A percentile compares a stretch with the other conserved stretches of the same genome.
Evolutionary conservation across 2,329 filamentous ascomycete genomes (phyloP).

Genomic region (Hymenoscyphus repandus): DNA sequence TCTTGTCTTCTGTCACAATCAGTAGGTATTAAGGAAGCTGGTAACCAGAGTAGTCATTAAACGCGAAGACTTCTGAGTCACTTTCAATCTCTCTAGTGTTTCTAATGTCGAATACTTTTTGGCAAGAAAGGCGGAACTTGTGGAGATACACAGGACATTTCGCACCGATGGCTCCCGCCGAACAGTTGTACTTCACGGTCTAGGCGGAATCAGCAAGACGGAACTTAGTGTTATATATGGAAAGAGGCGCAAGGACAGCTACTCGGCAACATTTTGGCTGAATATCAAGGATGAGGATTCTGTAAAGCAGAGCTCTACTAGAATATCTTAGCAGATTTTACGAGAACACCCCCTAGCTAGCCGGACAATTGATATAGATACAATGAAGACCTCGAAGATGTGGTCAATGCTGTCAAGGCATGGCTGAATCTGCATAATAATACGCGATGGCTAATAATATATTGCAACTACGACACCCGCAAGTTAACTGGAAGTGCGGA

Average conservation of each 20-base stretch:
- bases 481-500: slow-evolving; percentile 5
- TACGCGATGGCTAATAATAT: slow-evolving; percentile 31
- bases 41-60: slow-evolving; percentile 20
- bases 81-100: slow-evolving; percentile 28
- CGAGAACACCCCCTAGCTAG: slow-evolving; percentile 1
- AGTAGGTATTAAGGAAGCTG: neutral
- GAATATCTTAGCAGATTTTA: slow-evolving; percentile 2
- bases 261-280: slow-evolving; percentile 15
- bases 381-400: slow-evolving; percentile 2
- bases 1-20: too few relatives aligned
- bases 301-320: slow-evolving; percentile 26
- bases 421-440: slow-evolving; percentile 23
- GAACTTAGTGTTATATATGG: slow-evolving; percentile 30
- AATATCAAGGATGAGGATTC: slow-evolving; percentile 13
- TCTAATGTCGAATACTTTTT: slow-evolving; percentile 29
- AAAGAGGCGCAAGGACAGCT: slow-evolving; percentile 8
- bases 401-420: slow-evolving; percentile 7
- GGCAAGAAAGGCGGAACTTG: slow-evolving; percentile 30
- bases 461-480: slow-evolving; percentile 32
- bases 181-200: slow-evolving; percentile 28
- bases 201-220: slow-evolving; percentile 42
- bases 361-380: neutral
- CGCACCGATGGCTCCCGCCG: slow-evolving; percentile 19
- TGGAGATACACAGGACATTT: slow-evolving; percentile 28
- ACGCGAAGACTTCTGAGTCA: slow-evolving; percentile 26